phyloP scores from a whole-genome alignment of 768 basidiomycete species.

The Phylloporus arenicola region DNA sequence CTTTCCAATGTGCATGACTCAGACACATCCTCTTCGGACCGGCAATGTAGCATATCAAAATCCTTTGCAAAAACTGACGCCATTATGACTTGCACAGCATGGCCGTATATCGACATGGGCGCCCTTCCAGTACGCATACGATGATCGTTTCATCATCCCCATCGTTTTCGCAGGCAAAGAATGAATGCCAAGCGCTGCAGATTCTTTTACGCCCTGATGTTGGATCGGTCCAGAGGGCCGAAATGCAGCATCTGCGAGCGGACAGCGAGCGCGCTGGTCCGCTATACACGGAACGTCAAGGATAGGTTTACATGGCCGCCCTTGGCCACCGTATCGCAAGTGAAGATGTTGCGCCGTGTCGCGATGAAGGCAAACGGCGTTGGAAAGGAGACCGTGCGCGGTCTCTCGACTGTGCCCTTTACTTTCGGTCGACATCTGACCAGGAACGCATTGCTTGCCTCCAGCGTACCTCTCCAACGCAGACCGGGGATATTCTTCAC shows the following conservation, averaged over 20 bases:
- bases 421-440: neutral
- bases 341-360: neutral
- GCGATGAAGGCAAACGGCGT: neutral
- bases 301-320: neutral
- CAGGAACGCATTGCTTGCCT: conserved; percentile 1
- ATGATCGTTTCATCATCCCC: neutral
- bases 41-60: neutral
- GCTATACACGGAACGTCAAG: conserved; percentile 2
- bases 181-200: neutral
- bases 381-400: conserved; percentile 3
- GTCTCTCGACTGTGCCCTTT: neutral
- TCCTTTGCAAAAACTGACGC: neutral
- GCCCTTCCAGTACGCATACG: neutral
- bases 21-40: neutral
- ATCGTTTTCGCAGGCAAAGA: neutral
- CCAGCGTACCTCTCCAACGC: neutral
- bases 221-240: neutral
- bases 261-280: neutral
- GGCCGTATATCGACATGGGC: neutral
- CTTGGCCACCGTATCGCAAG: neutral
- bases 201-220: neutral
- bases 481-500: neutral
- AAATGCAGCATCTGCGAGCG: neutral
- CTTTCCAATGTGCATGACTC: neutral
- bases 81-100: conserved; percentile 3